Conservation (phyloP, 345 rosid genomes). For the Camelina hispida region DNA sequence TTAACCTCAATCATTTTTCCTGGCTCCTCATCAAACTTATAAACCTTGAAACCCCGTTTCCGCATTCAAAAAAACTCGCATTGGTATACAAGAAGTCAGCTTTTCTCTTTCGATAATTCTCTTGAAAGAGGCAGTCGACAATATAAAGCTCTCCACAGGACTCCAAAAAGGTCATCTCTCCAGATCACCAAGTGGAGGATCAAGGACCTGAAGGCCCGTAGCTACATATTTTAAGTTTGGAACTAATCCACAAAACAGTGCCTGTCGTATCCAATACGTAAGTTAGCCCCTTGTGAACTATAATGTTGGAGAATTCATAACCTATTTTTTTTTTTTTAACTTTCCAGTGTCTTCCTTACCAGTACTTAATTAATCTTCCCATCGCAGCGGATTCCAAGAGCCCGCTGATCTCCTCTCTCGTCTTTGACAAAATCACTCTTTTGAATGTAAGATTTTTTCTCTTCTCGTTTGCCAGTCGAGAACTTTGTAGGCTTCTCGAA, state of each 20-base stretch:
- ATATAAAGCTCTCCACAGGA: conserved; percentile 16
- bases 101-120: background rate
- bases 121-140: background rate
- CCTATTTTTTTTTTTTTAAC: too few relatives aligned
- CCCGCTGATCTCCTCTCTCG: too few relatives aligned
- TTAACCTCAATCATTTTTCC: conserved; percentile 41
- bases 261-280: background rate
- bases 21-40: conserved; percentile 44
- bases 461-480: too few relatives aligned
- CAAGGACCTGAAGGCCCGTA: background rate
- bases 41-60: conserved; percentile 41
- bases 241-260: conserved; percentile 5
- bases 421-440: too few relatives aligned
- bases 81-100: too few relatives aligned
- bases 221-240: background rate
- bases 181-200: background rate
- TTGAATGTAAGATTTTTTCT: too few relatives aligned
- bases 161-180: background rate
- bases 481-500: background rate
- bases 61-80: too few relatives aligned
- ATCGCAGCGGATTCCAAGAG: too few relatives aligned
- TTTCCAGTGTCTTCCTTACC: too few relatives aligned
- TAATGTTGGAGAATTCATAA: background rate
- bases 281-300: background rate
- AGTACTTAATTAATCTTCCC: too few relatives aligned